phyloP scores from a whole-genome alignment of 2,329 filamentous ascomycete genomes.

The Aspergillus floridensis region DNA sequence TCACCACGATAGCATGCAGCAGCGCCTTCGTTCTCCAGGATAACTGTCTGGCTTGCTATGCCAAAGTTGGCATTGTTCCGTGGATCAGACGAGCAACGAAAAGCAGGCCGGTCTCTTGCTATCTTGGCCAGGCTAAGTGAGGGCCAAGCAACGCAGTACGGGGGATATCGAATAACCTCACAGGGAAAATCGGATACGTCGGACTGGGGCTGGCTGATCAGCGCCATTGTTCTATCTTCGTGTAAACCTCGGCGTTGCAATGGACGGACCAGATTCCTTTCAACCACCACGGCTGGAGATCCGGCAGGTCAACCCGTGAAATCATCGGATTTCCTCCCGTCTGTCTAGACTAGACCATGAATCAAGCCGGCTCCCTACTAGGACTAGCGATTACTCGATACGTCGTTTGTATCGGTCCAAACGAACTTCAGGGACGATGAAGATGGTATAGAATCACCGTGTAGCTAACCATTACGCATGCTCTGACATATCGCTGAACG shows the following conservation, averaged over 20 bases:
- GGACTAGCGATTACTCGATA: neutral
- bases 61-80: neutral
- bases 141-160: neutral
- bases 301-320: neutral
- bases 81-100: neutral
- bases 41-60: neutral
- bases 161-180: neutral
- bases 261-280: neutral
- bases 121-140: neutral
- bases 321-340: neutral
- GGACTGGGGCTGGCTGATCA: neutral
- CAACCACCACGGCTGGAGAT: neutral
- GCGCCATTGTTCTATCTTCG: neutral
- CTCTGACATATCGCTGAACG: neutral
- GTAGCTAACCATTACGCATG: neutral
- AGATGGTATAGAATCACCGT: neutral
- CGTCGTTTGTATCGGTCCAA: neutral
- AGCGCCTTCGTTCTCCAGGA: neutral
- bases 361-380: neutral
- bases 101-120: neutral
- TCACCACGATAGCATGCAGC: neutral
- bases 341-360: neutral
- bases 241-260: constrained; percentile 1
- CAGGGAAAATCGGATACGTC: constrained; percentile 3
- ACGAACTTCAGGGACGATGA: too few relatives aligned